Evolutionary conservation across 257 asterid species (phyloP).

Genomic region (Solanum virginianum): DNA sequence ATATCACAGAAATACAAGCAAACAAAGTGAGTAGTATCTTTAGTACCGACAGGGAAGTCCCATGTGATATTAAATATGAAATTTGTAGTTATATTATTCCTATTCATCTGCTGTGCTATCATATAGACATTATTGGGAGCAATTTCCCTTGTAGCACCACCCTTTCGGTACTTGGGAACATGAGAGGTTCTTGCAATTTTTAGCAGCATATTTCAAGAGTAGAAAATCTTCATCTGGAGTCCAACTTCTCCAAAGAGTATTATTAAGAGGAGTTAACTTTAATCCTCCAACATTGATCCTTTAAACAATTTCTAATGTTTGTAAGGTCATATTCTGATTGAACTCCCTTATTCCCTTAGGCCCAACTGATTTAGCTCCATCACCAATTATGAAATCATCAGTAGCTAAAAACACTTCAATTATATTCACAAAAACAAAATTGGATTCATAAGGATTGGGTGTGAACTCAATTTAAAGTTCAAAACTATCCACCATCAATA

Average conservation of each 20-base stretch:
- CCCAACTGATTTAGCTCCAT: conserved; percentile 30
- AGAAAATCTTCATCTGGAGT: conserved; percentile 21
- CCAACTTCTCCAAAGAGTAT: conserved; percentile 49
- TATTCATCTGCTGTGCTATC: conserved; percentile 33
- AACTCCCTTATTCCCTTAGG: conserved; percentile 42
- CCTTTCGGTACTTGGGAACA: conserved; percentile 23
- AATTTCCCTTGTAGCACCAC: conserved; percentile 31
- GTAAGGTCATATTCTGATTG: conserved; percentile 48
- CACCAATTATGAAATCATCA: conserved; percentile 47
- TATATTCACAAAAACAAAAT: conserved; percentile 53
- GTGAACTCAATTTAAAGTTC: conserved; percentile 46
- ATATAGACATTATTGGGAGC: conserved; percentile 58
- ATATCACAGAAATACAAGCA: conserved; percentile 80
- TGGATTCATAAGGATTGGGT: conserved; percentile 20
- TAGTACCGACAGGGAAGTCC: conserved; percentile 38
- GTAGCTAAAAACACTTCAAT: conserved; percentile 71
- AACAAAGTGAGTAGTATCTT: conserved; percentile 32
- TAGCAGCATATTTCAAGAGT: conserved; percentile 12
- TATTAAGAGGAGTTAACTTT: conserved; percentile 58
- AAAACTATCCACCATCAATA: conserved; percentile 31
- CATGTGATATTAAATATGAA: conserved; percentile 60
- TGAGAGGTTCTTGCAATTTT: neutral
- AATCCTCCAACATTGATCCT: conserved; percentile 78
- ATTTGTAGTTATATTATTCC: conserved; percentile 15
- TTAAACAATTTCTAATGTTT: conserved; percentile 56